Evolutionary conservation across 495 filamentous ascomycete genomes (phyloP), one percentile per base, ranked within the genome.

Genomic region (Aspergillus coremiiformis): DNA sequence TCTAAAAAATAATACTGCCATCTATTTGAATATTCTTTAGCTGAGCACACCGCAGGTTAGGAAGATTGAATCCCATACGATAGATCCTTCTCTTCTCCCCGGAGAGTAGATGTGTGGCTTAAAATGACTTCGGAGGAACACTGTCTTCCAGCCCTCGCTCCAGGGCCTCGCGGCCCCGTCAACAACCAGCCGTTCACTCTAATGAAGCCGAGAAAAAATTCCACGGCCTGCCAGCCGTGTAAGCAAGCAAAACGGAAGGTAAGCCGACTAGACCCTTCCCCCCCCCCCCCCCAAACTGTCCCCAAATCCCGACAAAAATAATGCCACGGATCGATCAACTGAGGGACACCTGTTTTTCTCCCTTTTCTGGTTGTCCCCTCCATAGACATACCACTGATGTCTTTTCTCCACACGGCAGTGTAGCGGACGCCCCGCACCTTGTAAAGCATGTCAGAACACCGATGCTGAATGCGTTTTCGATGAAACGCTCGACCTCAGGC

Each of bases 231-330:
- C 42, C 44, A 62, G 24, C 61, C 66, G 44, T 74, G 71, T 49
- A 74, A 73, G 30, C 60, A 66, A 29, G 67, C 69, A 17, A 74
- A 73, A 53, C 63, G 70, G 56, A 74, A 74, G 66, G 71, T 69
- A 56, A 52, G 20, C 2, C 4, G 19, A 14, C 27, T 9, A 2
- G 15, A 7, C 11, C 3, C 4, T 11, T 48, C 22, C 1, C 10
- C 10, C 17, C 20, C 19, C 7, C 12, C 7, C 8, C 7, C 12
- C 7, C 27, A 19, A 44, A n/a, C n/a, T n/a, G n/a, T n/a, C n/a
- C n/a, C n/a, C n/a, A n/a, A n/a, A n/a, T n/a, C n/a, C n/a, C n/a
- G n/a, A 26, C 19, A 22, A 49, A 10, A 14, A 8, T 22, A 19
- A 43, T 10, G 17, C 15, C 9, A 15, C 3, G 9, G 19, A n/a